phyloP scores from a whole-genome alignment of 2,329 filamentous ascomycete genomes.

The Paracamarosporium sp. region DNA sequence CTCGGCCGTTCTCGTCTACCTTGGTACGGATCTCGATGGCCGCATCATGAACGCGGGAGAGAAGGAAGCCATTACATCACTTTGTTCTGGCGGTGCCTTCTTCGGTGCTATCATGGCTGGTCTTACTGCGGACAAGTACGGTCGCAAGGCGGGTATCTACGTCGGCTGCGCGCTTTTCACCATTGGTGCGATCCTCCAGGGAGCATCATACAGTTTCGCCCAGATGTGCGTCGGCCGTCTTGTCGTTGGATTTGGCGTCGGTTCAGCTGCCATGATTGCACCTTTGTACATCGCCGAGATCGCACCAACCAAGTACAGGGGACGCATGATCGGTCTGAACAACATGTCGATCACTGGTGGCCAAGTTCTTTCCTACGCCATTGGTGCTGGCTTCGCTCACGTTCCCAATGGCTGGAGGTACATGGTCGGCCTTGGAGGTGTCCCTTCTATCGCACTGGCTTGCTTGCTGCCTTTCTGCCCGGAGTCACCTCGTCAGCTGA shows the following conservation, averaged over 20 bases:
- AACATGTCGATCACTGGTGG: constrained; percentile 51
- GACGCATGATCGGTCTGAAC: constrained; percentile 57
- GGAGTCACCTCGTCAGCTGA: constrained; percentile 53
- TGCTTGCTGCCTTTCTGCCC: constrained; percentile 53
- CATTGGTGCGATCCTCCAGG: constrained; percentile 38
- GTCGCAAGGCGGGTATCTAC: constrained; percentile 50
- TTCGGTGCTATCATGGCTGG: constrained; percentile 48
- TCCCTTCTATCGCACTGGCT: constrained; percentile 55
- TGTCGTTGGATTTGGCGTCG: constrained; percentile 59
- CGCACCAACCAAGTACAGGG: constrained; percentile 57
- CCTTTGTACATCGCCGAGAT: constrained; percentile 59
- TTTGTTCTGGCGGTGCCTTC: constrained; percentile 58
- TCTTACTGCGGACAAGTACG: constrained; percentile 42
- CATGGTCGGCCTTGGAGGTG: constrained; percentile 36
- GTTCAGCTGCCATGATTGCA: constrained; percentile 57
- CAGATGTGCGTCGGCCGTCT: constrained; percentile 56
- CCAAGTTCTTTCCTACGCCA: constrained; percentile 36
- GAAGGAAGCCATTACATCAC: constrained; percentile 60
- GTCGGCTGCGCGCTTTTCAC: constrained; percentile 48
- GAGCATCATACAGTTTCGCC: constrained; percentile 44
- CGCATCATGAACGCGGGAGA: constrained; percentile 51
- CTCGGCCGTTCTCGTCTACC: constrained; percentile 53
- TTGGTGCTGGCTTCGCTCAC: constrained; percentile 40
- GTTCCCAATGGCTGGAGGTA: constrained; percentile 55
- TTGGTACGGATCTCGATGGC: constrained; percentile 47